A percentile compares a stretch with the other conserved stretches of the same genome.
Conservation (phyloP, 2,329 filamentous ascomycete species). For the Diaporthe nobilis region DNA sequence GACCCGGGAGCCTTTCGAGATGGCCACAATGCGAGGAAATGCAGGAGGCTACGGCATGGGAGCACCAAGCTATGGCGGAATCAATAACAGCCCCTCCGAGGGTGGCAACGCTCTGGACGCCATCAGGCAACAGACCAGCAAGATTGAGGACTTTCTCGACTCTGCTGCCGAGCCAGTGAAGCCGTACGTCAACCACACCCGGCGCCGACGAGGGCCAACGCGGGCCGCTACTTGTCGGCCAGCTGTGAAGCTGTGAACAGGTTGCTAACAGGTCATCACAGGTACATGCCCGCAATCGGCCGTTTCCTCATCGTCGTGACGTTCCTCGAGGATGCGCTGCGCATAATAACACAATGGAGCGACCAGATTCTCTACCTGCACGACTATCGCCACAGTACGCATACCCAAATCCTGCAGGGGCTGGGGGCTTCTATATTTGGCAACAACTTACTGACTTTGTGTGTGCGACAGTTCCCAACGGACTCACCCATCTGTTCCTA, state of each 20-base stretch:
- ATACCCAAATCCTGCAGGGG: slow-evolving; percentile 39
- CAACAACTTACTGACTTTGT: slow-evolving; percentile 25
- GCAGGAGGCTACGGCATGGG: slow-evolving; percentile 42
- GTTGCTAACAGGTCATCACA: slow-evolving; percentile 58
- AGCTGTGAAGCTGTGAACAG: not conserved
- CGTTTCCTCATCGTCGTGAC: slow-evolving; percentile 98
- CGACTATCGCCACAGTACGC: slow-evolving; percentile 92
- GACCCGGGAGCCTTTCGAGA: slow-evolving; percentile 25
- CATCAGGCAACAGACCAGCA: slow-evolving; percentile 95
- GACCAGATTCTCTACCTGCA: slow-evolving; percentile 95
- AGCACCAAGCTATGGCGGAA: slow-evolving; percentile 80
- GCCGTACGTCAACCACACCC: slow-evolving; percentile 75
- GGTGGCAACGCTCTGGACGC: slow-evolving; percentile 83
- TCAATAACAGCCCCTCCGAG: slow-evolving; percentile 74
- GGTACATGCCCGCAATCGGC: slow-evolving; percentile 94
- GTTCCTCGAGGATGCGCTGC: slow-evolving; percentile 95
- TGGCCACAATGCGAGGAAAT: slow-evolving; percentile 42
- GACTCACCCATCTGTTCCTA: slow-evolving; percentile 93
- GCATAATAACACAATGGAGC: slow-evolving; percentile 97
- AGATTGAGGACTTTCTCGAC: slow-evolving; percentile 96
- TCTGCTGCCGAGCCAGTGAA: slow-evolving; percentile 90
- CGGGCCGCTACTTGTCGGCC: not conserved
- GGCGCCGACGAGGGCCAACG: not conserved
- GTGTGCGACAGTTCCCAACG: slow-evolving; percentile 78
- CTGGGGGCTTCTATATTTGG: slow-evolving; percentile 40